phyloP scores from a whole-genome alignment of 768 basidiomycete species.

The Gloeostereum incarnatum region DNA sequence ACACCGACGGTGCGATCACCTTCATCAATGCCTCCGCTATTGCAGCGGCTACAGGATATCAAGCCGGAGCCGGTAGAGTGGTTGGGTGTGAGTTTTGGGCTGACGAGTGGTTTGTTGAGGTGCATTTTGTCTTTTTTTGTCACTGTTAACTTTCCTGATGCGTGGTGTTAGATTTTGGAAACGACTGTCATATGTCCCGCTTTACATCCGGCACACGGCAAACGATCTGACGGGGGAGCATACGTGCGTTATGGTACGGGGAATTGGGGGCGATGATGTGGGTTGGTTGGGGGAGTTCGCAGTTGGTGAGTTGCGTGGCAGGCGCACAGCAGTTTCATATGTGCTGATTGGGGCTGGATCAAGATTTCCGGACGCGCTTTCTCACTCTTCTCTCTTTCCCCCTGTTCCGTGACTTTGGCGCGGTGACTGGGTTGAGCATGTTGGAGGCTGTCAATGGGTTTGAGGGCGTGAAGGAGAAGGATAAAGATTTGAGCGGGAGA shows the following conservation, averaged over 20 bases:
- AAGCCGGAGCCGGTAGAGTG: conserved; percentile 90
- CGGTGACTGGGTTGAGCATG: conserved; percentile 79
- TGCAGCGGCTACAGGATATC: conserved; percentile 83
- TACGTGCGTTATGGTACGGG: conserved; percentile 90
- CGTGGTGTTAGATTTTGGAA: conserved; percentile 76
- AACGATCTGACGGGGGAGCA: conserved; percentile 97
- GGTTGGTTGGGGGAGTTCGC: conserved; percentile 89
- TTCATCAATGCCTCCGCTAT: conserved; percentile 81
- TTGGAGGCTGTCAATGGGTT: conserved; percentile 69
- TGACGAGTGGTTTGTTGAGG: conserved; percentile 80
- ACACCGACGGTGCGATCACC: conserved; percentile 63
- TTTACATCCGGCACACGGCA: conserved; percentile 88
- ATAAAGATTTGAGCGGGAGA: conserved; percentile 27
- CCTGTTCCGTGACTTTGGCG: conserved; percentile 90
- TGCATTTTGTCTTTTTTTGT: conserved; percentile 18
- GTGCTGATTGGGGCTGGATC: background rate
- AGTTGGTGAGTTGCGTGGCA: conserved; percentile 40
- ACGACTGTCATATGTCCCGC: conserved; percentile 79
- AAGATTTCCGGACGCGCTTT: conserved; percentile 92
- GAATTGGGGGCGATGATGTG: conserved; percentile 62
- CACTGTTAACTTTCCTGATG: background rate
- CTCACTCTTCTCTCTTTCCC: conserved; percentile 75
- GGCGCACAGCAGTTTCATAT: background rate
- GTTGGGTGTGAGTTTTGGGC: conserved; percentile 91
- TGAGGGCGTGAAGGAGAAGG: conserved; percentile 39